A percentile compares a stretch with the other conserved stretches of the same genome.
Evolutionary conservation across 2,329 filamentous ascomycete genomes (phyloP).

Genomic region (Pyrenophora teres): DNA sequence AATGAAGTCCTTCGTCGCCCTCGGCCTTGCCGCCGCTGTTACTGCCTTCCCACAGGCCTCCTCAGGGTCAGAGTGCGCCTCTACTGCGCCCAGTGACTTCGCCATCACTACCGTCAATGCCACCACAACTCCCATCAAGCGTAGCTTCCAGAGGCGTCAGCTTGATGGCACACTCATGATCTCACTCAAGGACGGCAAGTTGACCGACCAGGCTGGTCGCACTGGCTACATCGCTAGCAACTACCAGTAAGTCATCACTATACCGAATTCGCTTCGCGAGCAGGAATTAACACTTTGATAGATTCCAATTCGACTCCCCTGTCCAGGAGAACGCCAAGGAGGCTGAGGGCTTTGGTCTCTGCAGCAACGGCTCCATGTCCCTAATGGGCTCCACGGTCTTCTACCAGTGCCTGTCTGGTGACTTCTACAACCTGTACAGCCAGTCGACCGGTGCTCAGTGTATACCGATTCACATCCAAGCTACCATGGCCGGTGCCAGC

Average conservation of each 20-base stretch:
- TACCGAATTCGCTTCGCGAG: background rate
- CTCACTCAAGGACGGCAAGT: slow-evolving; percentile 64
- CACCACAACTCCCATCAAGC: slow-evolving; percentile 37
- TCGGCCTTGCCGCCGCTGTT: slow-evolving; percentile 37
- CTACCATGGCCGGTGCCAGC: slow-evolving; percentile 10
- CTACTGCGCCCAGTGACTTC: slow-evolving; percentile 61
- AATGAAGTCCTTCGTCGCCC: slow-evolving; percentile 41
- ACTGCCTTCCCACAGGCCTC: slow-evolving; percentile 34
- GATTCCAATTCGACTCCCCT: slow-evolving; percentile 50
- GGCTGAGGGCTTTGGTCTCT: slow-evolving; percentile 74
- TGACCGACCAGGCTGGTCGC: slow-evolving; percentile 69
- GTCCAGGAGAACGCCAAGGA: slow-evolving; percentile 70
- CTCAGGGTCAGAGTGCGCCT: slow-evolving; percentile 59
- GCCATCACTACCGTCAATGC: slow-evolving; percentile 61
- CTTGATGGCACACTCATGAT: slow-evolving; percentile 59
- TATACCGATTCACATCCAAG: slow-evolving; percentile 47
- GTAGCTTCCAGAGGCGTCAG: slow-evolving; percentile 35
- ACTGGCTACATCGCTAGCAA: slow-evolving; percentile 81
- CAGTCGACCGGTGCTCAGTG: slow-evolving; percentile 71
- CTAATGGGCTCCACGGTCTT: slow-evolving; percentile 66
- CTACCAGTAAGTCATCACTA: slow-evolving; percentile 59
- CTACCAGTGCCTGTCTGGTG: slow-evolving; percentile 74
- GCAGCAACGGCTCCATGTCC: slow-evolving; percentile 69
- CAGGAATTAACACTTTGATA: slow-evolving; percentile 14
- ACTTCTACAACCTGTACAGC: slow-evolving; percentile 85